Evolutionary conservation across 2,329 filamentous ascomycete genomes (phyloP).

Genomic region (Botryosphaeria dothidea): DNA sequence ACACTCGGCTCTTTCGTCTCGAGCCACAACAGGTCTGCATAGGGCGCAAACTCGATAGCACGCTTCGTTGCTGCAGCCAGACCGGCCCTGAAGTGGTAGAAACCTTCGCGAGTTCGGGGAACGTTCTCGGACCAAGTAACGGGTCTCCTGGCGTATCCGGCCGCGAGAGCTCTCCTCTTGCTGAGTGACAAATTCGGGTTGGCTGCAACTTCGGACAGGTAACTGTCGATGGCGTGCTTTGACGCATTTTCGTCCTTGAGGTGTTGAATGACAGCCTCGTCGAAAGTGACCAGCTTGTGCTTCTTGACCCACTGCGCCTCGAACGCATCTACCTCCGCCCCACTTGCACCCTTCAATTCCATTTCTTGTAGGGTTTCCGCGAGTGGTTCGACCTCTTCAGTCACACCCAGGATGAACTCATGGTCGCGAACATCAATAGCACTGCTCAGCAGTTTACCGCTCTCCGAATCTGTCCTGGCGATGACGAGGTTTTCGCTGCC

Average conservation of each 20-base stretch:
- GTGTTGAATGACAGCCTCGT: slow-evolving; percentile 82
- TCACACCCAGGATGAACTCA: slow-evolving; percentile 90
- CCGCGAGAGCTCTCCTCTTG: slow-evolving; percentile 72
- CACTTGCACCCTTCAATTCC: slow-evolving; percentile 76
- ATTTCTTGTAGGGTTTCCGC: slow-evolving; percentile 88
- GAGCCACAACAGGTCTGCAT: slow-evolving; percentile 94
- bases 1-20: slow-evolving; percentile 92
- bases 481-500: slow-evolving; percentile 93
- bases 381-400: slow-evolving; percentile 75
- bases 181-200: slow-evolving; percentile 77
- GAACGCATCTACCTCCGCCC: slow-evolving; percentile 79
- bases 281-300: slow-evolving; percentile 84
- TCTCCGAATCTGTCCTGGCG: slow-evolving; percentile 93
- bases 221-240: slow-evolving; percentile 65
- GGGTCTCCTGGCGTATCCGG: slow-evolving; percentile 64
- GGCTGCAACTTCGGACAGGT: slow-evolving; percentile 61
- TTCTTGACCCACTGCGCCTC: slow-evolving; percentile 87
- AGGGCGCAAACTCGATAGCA: slow-evolving; percentile 86
- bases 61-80: slow-evolving; percentile 89
- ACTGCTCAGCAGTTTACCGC: slow-evolving; percentile 83
- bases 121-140: slow-evolving; percentile 89
- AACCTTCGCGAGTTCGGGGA: slow-evolving; percentile 89
- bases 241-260: slow-evolving; percentile 66
- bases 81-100: slow-evolving; percentile 85
- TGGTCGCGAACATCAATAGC: slow-evolving; percentile 94